A percentile compares a stretch with the other conserved stretches of the same genome.
phyloP scores from a whole-genome alignment of 768 basidiomycete genomes.

The Solioccasus polychromus region DNA sequence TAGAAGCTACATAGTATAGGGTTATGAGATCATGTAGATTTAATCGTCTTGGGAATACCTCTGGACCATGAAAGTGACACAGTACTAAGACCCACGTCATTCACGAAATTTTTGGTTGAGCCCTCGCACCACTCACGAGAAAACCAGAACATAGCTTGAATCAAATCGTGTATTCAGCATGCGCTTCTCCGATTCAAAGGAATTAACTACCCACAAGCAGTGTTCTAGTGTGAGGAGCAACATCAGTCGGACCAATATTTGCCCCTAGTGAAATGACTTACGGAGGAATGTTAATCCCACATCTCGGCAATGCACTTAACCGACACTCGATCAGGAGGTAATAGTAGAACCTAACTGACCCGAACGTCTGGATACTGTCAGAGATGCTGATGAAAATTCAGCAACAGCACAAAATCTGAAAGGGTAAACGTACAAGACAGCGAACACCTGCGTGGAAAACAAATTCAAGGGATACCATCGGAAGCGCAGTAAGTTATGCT shows the following conservation, averaged over 20 bases:
- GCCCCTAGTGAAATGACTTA: constrained; percentile 1
- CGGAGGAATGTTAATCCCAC: constrained; percentile 3
- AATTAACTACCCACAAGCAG: constrained; percentile 1
- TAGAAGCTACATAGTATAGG: constrained; percentile 19
- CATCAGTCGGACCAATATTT: background rate
- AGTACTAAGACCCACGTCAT: constrained; percentile 11
- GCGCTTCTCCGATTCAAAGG: background rate
- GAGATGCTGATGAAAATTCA: constrained; percentile 9
- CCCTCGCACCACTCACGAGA: constrained; percentile 3
- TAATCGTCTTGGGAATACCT: constrained; percentile 4
- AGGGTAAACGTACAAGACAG: constrained; percentile 8
- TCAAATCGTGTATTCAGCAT: background rate
- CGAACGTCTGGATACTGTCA: constrained; percentile 4
- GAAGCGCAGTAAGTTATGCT: background rate
- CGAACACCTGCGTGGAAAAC: constrained; percentile 1
- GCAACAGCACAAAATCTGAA: background rate
- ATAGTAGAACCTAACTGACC: background rate
- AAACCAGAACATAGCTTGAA: constrained; percentile 1
- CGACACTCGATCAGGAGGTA: constrained; percentile 12
- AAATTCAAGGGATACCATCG: background rate
- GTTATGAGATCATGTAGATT: background rate
- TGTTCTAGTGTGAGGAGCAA: background rate
- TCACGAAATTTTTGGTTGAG: background rate
- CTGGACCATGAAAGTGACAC: constrained; percentile 20
- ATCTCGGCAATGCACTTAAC: background rate